A percentile compares a stretch with the other conserved stretches of the same genome.
phyloP scores from a whole-genome alignment of 495 filamentous ascomycete genomes.

The Chlorociboria aeruginascens region DNA sequence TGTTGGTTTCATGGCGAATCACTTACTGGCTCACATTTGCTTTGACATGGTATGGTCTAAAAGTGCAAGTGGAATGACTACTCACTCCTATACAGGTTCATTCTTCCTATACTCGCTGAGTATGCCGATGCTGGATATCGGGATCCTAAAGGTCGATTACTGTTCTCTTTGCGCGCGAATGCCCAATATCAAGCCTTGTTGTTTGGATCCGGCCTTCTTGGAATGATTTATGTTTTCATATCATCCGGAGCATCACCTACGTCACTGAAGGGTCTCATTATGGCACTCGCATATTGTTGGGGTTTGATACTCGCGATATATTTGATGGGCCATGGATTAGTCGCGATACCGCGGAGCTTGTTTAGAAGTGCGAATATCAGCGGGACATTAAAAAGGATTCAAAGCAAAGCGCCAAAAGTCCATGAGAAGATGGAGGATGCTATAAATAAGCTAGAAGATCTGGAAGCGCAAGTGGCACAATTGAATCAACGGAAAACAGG shows the following conservation, averaged over 20 bases:
- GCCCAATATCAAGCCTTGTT: slow-evolving; percentile 77
- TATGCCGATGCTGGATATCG: slow-evolving; percentile 91
- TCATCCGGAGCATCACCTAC: slow-evolving; percentile 47
- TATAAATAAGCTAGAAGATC: slow-evolving; percentile 62
- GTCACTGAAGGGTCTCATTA: slow-evolving; percentile 67
- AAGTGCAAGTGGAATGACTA: not conserved
- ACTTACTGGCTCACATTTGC: slow-evolving; percentile 94
- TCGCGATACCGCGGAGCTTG: slow-evolving; percentile 74
- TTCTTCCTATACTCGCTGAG: slow-evolving; percentile 85
- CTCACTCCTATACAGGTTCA: slow-evolving; percentile 41
- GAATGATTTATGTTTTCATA: slow-evolving; percentile 71
- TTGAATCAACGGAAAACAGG: slow-evolving; percentile 72
- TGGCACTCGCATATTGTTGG: slow-evolving; percentile 93
- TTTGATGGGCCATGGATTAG: slow-evolving; percentile 92
- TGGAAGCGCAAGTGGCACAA: slow-evolving; percentile 68
- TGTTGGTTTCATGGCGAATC: slow-evolving; percentile 82
- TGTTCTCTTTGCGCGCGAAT: slow-evolving; percentile 78
- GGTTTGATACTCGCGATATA: slow-evolving; percentile 84
- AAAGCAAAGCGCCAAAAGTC: slow-evolving; percentile 64
- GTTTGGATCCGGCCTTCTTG: slow-evolving; percentile 56
- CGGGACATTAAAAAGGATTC: slow-evolving; percentile 57
- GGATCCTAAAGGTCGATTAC: slow-evolving; percentile 62
- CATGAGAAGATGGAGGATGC: slow-evolving; percentile 87
- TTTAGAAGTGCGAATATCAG: slow-evolving; percentile 66
- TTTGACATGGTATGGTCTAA: slow-evolving; percentile 66